Evolutionary conservation across 805 yeast genomes (phyloP), one percentile per base, ranked within the genome.

Genomic region (Komagataella pseudopastoris): DNA sequence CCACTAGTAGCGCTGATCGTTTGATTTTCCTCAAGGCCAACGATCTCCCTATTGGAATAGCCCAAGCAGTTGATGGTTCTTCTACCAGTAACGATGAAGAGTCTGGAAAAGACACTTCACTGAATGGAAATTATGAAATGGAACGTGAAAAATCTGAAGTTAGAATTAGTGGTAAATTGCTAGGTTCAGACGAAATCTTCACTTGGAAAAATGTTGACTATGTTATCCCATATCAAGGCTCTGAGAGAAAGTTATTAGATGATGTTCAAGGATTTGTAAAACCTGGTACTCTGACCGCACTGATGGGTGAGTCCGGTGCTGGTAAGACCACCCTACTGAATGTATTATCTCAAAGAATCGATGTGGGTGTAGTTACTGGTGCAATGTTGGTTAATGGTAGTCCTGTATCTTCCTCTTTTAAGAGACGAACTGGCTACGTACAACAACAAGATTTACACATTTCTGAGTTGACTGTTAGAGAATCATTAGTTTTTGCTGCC

Each of bases 381-480:
- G 75, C 71, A 49, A 67, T 71, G 65, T 59, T 73, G 56, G 77
- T 76, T 18, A 72, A 74, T 58, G 78, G 78, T 46, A 58, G 61
- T 17, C 69, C 72, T 10, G 56, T 73, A 44, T 69, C 65, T 50
- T 52, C 58, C 16, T 66, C 78, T 2, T 74, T 74, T 53, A 63
- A 68, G 55, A 69, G 77, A 58, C 60, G 71, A 53, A 71, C 72
- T 36, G 80, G 79, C 45, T 76, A 74, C 54, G 80, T 76, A 30
- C 78, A 76, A 56, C 80, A 75, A 56, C 78, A 75, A 56, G 80
- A 75, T 64, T 61, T 74, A 14, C 77, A 73, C 51, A 57, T 74
- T 50, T 67, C 70, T 17, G 65, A 70, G 51, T 59, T 71, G 18
- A 71, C 79, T n/a, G 78, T 75, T 17, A 59, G 75, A 49, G 80